Conservation (phyloP, 768 basidiomycete species). For the Termitomyces bulborhizus region DNA sequence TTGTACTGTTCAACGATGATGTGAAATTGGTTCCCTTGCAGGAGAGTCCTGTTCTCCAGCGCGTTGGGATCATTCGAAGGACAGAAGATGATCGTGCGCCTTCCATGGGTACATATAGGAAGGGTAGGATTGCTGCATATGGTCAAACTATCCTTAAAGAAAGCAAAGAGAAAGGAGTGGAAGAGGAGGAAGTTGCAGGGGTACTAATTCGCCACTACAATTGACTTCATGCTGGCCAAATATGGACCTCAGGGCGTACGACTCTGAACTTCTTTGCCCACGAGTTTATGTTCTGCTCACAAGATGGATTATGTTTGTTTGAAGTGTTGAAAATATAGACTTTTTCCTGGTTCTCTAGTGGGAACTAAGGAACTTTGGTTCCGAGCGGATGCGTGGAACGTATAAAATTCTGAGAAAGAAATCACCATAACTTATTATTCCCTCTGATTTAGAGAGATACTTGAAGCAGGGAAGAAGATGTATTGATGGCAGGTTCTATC, state of each 20-base stretch:
- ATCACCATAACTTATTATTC: too few relatives aligned
- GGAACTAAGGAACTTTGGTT: too few relatives aligned
- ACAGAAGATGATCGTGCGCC: constrained; percentile 32
- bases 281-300: too few relatives aligned
- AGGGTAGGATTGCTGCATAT: constrained; percentile 33
- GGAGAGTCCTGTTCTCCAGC: constrained; percentile 38
- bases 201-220: constrained; percentile 43
- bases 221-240: constrained; percentile 14
- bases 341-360: too few relatives aligned
- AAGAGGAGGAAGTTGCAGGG: constrained; percentile 41
- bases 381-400: too few relatives aligned
- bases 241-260: neutral
- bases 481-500: too few relatives aligned
- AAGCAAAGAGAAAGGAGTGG: constrained; percentile 28
- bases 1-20: constrained; percentile 36
- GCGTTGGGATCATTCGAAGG: constrained; percentile 25
- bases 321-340: too few relatives aligned
- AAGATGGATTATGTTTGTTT: too few relatives aligned
- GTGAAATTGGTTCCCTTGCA: constrained; percentile 30
- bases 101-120: constrained; percentile 35
- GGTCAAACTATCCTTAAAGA: constrained; percentile 28
- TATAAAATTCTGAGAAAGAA: too few relatives aligned
- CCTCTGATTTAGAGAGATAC: too few relatives aligned
- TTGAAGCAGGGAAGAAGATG: too few relatives aligned
- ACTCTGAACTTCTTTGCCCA: neutral